Conservation (phyloP, 2,329 filamentous ascomycete genomes). For the Calcarisporium arbuscula region DNA sequence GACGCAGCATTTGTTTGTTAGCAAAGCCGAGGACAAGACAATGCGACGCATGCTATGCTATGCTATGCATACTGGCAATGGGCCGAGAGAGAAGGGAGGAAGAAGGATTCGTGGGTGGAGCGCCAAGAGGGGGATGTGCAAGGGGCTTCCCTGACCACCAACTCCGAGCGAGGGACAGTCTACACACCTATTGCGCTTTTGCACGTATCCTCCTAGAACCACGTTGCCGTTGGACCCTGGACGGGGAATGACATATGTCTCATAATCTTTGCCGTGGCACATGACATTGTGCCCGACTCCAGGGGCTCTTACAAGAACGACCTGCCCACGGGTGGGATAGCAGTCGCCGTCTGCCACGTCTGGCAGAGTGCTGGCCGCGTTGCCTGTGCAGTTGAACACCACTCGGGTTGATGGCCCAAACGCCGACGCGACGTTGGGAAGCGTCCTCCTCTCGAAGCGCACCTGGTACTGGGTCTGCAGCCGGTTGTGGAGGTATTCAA, state of each 20-base stretch:
- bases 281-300: conserved; percentile 28
- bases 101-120: too few relatives aligned
- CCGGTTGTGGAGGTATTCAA: conserved; percentile 21
- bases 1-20: not conserved
- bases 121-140: too few relatives aligned
- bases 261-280: conserved; percentile 30
- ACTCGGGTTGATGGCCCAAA: conserved; percentile 21
- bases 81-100: too few relatives aligned
- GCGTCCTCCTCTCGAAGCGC: conserved; percentile 21
- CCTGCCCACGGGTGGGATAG: conserved; percentile 34
- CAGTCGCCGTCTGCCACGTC: conserved; percentile 31
- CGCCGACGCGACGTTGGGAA: conserved; percentile 20
- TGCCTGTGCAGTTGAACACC: conserved; percentile 30
- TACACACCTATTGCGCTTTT: conserved; percentile 25
- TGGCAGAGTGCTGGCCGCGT: conserved; percentile 24
- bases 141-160: too few relatives aligned
- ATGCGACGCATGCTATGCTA: too few relatives aligned
- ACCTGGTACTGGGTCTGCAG: conserved; percentile 23
- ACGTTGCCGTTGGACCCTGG: conserved; percentile 27
- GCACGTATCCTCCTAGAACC: conserved; percentile 33
- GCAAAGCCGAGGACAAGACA: too few relatives aligned
- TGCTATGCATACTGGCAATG: too few relatives aligned
- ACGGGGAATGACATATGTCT: conserved; percentile 34
- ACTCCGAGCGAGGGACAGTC: too few relatives aligned
- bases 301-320: conserved; percentile 28